Evolutionary conservation across 768 basidiomycete species (phyloP), one percentile per base, ranked within the genome.

Genomic region (Lentinula boryana): DNA sequence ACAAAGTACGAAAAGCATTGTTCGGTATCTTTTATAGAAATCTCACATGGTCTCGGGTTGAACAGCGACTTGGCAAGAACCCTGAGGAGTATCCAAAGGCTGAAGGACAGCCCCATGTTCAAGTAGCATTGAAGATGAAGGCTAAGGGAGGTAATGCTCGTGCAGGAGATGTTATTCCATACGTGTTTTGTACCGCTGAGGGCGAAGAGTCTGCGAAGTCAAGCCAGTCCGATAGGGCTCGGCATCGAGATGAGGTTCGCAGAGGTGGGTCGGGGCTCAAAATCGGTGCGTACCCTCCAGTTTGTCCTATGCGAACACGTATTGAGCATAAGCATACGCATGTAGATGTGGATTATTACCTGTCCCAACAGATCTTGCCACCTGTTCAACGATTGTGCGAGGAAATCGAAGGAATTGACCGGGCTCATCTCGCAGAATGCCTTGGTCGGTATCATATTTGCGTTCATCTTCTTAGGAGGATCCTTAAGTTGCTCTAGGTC

Each of bases 11-110:
- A 63, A 0, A 1, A 3, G 8, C n/a, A 38, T 65, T 23, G 51
- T 59, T 15, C 50, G 8, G 33, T 18, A 6, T 18, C 4, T 3
- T 5, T 21, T 10, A 7, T 16, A 15, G 15, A 55, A 58, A 3
- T 60, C 23, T 9, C 7, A 40, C 16, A 16, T 12, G 44, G 38
- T 33, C 53, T 33, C 12, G 33, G 55, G 15, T 40, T 15, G 12
- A 13, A 23, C 68, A 97, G 94, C 90, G 97, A 58, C 79, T 99
- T 58, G 93, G 97, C 13, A 98, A 98, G 77, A 93, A 93, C 63
- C 96, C 96, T 0, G 91, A 96, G 66, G 95, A 97, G 67, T 99
- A 98, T 69, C 95, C 96, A 0, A 96, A 98, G 69, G 90, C 85
- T 6, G 98, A 98, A 74, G 86, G 80, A 41, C 95, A 95, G 67